These are phyloP conservation scores for Asclepias syriaca DNA, from an alignment of 257 asterid species.

Conservation along the genomic window DNA sequence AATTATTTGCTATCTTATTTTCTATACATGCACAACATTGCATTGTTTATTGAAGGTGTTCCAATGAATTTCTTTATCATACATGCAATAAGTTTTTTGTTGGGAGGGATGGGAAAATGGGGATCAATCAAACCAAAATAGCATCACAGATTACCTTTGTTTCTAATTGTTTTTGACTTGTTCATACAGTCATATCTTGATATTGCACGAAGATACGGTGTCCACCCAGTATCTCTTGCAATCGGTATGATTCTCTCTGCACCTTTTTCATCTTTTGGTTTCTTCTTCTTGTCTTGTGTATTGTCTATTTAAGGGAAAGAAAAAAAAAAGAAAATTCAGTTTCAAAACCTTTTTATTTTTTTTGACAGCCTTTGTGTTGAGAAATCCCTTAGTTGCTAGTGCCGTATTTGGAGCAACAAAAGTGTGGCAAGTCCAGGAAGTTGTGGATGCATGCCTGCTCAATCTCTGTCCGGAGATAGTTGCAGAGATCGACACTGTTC, in stretches of 20 bases:
- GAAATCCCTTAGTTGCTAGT: conserved; percentile 72
- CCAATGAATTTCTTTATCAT: background rate
- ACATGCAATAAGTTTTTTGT: background rate
- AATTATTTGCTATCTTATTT: background rate
- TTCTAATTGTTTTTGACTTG: conserved; percentile 16
- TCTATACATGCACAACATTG: background rate
- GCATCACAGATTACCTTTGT: background rate
- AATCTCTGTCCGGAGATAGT: conserved; percentile 52
- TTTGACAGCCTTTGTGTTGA: conserved; percentile 65
- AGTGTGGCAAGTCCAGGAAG: conserved; percentile 75
- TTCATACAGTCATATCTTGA: conserved; percentile 53
- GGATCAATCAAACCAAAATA: background rate
- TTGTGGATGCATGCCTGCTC: conserved; percentile 49
- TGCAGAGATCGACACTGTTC: conserved; percentile 55
- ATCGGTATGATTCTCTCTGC: conserved; percentile 39
- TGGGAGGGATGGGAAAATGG: background rate
- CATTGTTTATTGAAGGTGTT: background rate
- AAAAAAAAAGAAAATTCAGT: no score
- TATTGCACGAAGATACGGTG: conserved; percentile 45
- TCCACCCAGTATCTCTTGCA: conserved; percentile 81
- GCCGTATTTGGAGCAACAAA: conserved; percentile 81
- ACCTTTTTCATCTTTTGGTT: background rate
- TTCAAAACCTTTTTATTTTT: no score
- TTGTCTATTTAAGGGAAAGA: no score
- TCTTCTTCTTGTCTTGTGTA: background rate